These are phyloP conservation scores for Aspergillus chevalieri DNA, from an alignment of 2,329 filamentous ascomycete species.

Conservation along the genomic window DNA sequence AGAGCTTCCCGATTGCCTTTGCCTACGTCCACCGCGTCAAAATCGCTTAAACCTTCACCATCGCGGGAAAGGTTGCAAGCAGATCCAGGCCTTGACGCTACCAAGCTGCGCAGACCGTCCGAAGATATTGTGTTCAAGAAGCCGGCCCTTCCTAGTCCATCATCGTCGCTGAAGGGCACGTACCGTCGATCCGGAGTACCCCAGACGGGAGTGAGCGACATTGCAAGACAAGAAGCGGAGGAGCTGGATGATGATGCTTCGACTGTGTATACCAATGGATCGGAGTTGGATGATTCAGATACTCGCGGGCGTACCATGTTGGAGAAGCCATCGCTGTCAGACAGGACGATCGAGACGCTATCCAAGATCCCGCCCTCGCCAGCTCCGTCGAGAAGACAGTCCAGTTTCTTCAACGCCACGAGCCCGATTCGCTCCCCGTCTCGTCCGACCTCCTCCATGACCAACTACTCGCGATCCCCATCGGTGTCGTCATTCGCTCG, in stretches of 20 bases:
- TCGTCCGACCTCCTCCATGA: slow-evolving; percentile 57
- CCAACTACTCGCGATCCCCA: slow-evolving; percentile 37
- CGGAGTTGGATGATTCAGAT: slow-evolving; percentile 13
- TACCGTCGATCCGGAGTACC: slow-evolving; percentile 12
- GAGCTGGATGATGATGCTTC: slow-evolving; percentile 5
- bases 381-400: slow-evolving; percentile 57
- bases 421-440: slow-evolving; percentile 56
- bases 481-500: slow-evolving; percentile 41
- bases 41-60: slow-evolving; percentile 41
- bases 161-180: slow-evolving; percentile 18
- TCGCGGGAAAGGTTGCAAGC: slow-evolving; percentile 44
- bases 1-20: slow-evolving; percentile 50
- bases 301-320: slow-evolving; percentile 17
- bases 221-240: slow-evolving; percentile 11
- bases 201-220: slow-evolving; percentile 14
- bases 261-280: slow-evolving; percentile 11
- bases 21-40: slow-evolving; percentile 35
- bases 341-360: slow-evolving; percentile 80
- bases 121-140: slow-evolving; percentile 33
- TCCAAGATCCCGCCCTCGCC: slow-evolving; percentile 74
- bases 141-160: slow-evolving; percentile 19
- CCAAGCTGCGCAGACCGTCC: slow-evolving; percentile 34
- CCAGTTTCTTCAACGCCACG: slow-evolving; percentile 66
- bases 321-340: slow-evolving; percentile 50
- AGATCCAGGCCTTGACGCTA: slow-evolving; percentile 32